Evolutionary conservation across 805 yeast species (phyloP).

Genomic region (Candida coquimbonensis): DNA sequence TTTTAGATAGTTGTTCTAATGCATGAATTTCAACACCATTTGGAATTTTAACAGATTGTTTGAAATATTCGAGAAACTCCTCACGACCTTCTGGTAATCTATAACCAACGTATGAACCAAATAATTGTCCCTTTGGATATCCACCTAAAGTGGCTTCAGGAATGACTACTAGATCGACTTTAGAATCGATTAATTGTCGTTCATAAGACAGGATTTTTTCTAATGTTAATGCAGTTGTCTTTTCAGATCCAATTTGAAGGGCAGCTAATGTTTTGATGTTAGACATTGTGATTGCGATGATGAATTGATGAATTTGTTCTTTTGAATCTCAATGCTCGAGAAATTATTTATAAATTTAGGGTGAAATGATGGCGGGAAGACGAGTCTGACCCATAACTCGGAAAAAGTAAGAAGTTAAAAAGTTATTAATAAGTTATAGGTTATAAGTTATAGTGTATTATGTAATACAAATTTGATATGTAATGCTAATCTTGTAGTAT

Average conservation of each 20-base stretch:
- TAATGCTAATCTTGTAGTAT: no score
- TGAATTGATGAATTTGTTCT: no score
- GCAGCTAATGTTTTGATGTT: constrained; percentile 31
- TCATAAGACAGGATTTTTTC: constrained; percentile 33
- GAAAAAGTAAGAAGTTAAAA: no score
- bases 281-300: no score
- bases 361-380: no score
- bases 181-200: constrained; percentile 25
- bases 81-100: constrained; percentile 35
- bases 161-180: constrained; percentile 33
- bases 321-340: no score
- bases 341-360: no score
- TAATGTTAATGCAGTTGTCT: constrained; percentile 32
- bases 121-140: constrained; percentile 37
- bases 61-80: constrained; percentile 30
- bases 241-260: constrained; percentile 34
- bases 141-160: constrained; percentile 43
- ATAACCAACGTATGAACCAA: constrained; percentile 37
- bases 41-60: constrained; percentile 30
- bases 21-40: constrained; percentile 28
- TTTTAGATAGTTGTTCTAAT: constrained; percentile 27
- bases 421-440: no score
- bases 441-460: no score
- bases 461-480: no score
- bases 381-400: no score